Evolutionary conservation across 352 stramenopile genomes (phyloP), one percentile per base, ranked within the genome.

Genomic region (Pythium monospermum): DNA sequence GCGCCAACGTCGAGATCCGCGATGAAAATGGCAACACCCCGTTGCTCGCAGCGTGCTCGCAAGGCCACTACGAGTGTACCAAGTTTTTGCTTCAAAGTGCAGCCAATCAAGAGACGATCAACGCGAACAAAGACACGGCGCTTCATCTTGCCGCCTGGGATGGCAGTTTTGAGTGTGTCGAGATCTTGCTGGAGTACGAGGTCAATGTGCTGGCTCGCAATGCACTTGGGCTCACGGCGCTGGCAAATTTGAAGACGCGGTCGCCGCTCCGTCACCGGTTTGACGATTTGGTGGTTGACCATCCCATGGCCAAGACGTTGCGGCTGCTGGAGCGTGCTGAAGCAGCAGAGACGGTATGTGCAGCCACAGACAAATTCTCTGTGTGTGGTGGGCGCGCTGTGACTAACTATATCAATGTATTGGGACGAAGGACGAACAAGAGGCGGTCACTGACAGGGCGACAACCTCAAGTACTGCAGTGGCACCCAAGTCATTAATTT

Each of bases 1-100:
- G 65, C 5, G 73, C 66, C 2, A 78, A 92, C 39, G 45, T 89
- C 21, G 78, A 92, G 61, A 64, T 68, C 52, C 71, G 73, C 13
- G 82, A 90, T 46, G 78, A 85, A 46, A 62, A 68, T 16, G 67
- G 56, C 18, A 87, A 89, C 42, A 85, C 82, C 0, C 71, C 76
- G n/a, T 56, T 90, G 5, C 65, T 89, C 1, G 64, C 77, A 27
- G 75, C 76, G 7, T 86, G 78, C 26, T 69, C 69, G 6, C 79
- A 87, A 49, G 75, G 75, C n/a, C 81, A 90, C 49, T 86, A 67
- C 23, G 64, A 77, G 2, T 89, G 74, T 36, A 71, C 67, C 26
- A 77, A 80, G 48, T 92, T 90, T 22, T 55, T 92, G 7, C 52
- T 92, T 0, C 73, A 90, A 51, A 90, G 76, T 26, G 82, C 82